A percentile compares a stretch with the other conserved stretches of the same genome.
phyloP scores from a whole-genome alignment of 148 eudicot species.

The Spergularia marina region DNA sequence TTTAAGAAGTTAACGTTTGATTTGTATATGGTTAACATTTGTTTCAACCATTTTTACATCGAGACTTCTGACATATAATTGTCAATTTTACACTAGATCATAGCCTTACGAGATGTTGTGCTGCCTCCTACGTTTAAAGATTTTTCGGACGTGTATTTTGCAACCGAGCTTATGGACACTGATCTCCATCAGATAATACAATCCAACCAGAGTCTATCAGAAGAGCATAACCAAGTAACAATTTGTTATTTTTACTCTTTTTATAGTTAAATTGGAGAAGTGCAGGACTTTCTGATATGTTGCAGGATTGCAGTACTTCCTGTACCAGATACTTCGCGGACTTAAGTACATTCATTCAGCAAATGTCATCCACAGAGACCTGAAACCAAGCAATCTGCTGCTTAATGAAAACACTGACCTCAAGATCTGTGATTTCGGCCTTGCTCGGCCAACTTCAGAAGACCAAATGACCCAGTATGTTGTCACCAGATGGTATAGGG shows the following conservation, averaged over 20 bases:
- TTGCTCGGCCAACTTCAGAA: constrained; percentile 67
- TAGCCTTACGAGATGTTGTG: constrained; percentile 67
- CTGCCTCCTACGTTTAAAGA: constrained; percentile 73
- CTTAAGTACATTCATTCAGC: constrained; percentile 85
- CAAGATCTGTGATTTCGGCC: constrained; percentile 85
- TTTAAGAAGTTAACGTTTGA: too few species aligned
- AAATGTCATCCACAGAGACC: constrained; percentile 72
- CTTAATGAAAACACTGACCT: constrained; percentile 76
- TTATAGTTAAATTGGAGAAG: too few species aligned
- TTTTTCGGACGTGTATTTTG: constrained; percentile 80
- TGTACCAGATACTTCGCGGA: constrained; percentile 88
- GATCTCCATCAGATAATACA: constrained; percentile 93
- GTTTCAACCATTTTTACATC: too few species aligned
- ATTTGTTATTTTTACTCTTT: too few species aligned
- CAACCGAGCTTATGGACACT: constrained; percentile 83
- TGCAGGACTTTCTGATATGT: background rate
- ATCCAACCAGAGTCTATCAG: constrained; percentile 76
- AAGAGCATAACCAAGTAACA: constrained; percentile 86
- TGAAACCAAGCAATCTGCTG: constrained; percentile 80
- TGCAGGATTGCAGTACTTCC: constrained; percentile 66
- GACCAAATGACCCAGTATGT: constrained; percentile 83
- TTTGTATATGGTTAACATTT: too few species aligned
- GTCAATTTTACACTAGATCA: constrained; percentile 43
- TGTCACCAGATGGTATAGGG: constrained; percentile 89
- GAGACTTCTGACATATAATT: background rate